These are phyloP conservation scores for Boletus fagicola DNA, from an alignment of 768 basidiomycete genomes.

Conservation along the genomic window DNA sequence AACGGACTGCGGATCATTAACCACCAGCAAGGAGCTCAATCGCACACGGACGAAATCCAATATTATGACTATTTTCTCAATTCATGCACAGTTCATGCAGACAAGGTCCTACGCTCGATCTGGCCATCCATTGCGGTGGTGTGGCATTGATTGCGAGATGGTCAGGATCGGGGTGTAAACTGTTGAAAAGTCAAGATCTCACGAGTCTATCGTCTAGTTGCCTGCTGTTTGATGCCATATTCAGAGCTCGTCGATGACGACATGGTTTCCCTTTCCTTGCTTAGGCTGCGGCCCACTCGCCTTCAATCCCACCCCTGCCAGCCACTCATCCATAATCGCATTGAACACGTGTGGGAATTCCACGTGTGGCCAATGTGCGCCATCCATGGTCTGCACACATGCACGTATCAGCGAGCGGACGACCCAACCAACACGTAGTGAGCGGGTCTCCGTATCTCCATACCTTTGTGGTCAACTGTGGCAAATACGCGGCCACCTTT, in stretches of 20 bases:
- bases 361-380: conserved; percentile 68
- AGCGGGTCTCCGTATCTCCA: conserved; percentile 8
- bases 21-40: background rate
- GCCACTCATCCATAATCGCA: conserved; percentile 49
- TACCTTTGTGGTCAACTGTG: conserved; percentile 37
- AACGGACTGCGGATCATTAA: background rate
- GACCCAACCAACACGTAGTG: conserved; percentile 20
- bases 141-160: too few species aligned
- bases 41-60: background rate
- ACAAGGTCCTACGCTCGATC: background rate
- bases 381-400: conserved; percentile 43
- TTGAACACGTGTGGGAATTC: conserved; percentile 59
- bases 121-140: background rate
- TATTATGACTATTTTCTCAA: background rate
- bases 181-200: background rate
- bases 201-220: background rate
- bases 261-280: background rate
- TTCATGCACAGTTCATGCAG: background rate
- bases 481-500: conserved; percentile 32
- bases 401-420: conserved; percentile 35
- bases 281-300: background rate
- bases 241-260: conserved; percentile 20
- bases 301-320: conserved; percentile 26
- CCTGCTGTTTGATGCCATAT: background rate
- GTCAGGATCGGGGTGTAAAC: background rate